Evolutionary conservation across 2,329 filamentous ascomycete species (phyloP), one percentile per base, ranked within the genome.

Genomic region (Chaetomiaceae sp.): DNA sequence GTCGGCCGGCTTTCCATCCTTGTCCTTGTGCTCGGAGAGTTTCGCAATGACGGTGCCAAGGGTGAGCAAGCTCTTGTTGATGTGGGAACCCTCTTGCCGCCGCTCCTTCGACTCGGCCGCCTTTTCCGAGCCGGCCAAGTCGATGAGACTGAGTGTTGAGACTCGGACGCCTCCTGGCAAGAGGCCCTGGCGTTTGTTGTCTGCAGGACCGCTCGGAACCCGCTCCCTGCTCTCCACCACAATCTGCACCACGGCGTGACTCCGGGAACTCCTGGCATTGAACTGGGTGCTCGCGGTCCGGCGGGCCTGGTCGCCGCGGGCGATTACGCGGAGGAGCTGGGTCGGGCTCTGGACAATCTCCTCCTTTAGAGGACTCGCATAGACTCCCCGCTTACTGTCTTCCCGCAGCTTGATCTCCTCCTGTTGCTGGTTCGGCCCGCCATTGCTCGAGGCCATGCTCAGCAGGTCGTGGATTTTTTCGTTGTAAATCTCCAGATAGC

Each of bases 281-380:
- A 95, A 99, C 65, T 99, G 94, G 0, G 94, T 99, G 69, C 91
- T 96, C 54, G 90, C 90, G 1, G 91, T 95, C 64, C 91, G 81
- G 64, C 94, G 82, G 22, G 91, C 90, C 67, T 95, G 85, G 68
- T 99, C 94, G 65, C 94, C 94, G 52, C 92, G 83, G 34, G 94
- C 91, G 68, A 99, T 99, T 23, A 99, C 94, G 62, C 94, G 84
- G 39, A 99, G 75, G 25, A 99, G 79, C 68, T 99, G 94, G 0
- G 94, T 97, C 2, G 94, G 94, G 63, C 91, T 96, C 71, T 99
- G 94, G 27, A 99, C 94, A 63, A 99, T 99, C 69, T 99, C 94
- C 71, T 99, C 94, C 70, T 96, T 97, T 56, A 99, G 72, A 1
- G 94, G 94, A 17, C 88, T 95, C 20, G 94, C 94, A 74, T 97